Base-by-base conservation (phyloP, 805 yeast genomes). In the Lipomyces sp. region DNA sequence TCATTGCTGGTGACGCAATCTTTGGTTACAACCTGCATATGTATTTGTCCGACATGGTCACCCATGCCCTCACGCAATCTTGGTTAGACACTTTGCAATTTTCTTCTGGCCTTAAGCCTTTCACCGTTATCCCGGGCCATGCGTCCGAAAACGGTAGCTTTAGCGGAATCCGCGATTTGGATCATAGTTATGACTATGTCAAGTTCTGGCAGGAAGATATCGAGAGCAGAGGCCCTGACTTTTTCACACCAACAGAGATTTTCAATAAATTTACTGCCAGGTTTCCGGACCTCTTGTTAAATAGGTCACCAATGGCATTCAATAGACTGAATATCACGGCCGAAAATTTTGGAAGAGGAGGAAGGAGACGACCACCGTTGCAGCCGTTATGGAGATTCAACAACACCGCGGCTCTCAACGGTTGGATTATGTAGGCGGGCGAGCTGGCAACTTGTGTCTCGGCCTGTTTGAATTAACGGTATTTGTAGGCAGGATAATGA, bases 301-400 rank as follows among this genome's bases (percentile, higher is more conserved):
- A 7, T 6, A 42, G 15, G 6, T 1, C 48, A 42, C n/a, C 3
- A 11, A 5, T 2, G 11, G 10, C 3, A 4, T 42, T 42, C 18
- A 42, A 5, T 42, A n/a, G 48, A n/a, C 2, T 42, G 48, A 42
- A 42, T n/a, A n/a, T 42, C 18, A 42, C 48, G 2, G 48, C 48
- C 15, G 48, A 42, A 42, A 42, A 42, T n/a, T 42, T 42, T 42
- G 48, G 48, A 42, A 42, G 48, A 42, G 48, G 48, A 42, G 48
- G 48, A 15, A 42, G 7, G n/a, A 11, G 48, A 18, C 48, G 48
- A 42, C 24, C 18, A n/a, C 48, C 15, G 18, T 42, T 15, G 5
- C 48, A 42, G 48, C 48, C 48, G 7, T 42, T 42, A 24, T n/a
- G 24, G 7, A 15, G 3, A 7, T 42, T 15, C 24, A 42, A 3